Percentiles rank a stretch among this genome's conserved stretches.
Conservation (phyloP, 1,139 yeast genomes). For the Ogataea hybrid region DNA sequence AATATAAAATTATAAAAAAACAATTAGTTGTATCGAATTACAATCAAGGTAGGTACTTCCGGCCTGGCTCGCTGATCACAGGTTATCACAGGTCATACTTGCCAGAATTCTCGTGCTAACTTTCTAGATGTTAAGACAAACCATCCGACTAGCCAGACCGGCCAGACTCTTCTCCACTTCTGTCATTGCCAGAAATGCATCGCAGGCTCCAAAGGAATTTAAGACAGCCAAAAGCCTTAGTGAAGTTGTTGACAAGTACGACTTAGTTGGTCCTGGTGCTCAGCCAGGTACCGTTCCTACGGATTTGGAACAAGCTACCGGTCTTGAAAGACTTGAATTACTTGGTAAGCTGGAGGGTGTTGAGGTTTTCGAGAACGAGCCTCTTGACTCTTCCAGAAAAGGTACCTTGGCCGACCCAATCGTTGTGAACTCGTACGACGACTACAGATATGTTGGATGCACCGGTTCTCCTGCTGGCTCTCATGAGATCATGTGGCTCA, state of each 20-base stretch:
- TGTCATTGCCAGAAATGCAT: constrained; percentile 27
- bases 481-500: constrained; percentile 91
- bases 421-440: constrained; percentile 86
- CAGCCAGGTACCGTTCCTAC: constrained; percentile 80
- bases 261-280: constrained; percentile 92
- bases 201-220: constrained; percentile 32
- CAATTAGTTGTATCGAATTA: constrained; percentile 4
- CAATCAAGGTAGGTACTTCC: constrained; percentile 5
- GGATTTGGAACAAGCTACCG: constrained; percentile 95
- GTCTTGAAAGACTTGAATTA: constrained; percentile 95
- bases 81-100: neutral
- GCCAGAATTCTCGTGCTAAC: constrained; percentile 1
- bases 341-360: constrained; percentile 95
- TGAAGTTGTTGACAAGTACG: constrained; percentile 78
- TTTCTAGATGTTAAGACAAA: constrained; percentile 33
- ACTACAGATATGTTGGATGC: constrained; percentile 95
- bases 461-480: constrained; percentile 94
- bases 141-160: constrained; percentile 32
- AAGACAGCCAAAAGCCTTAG: constrained; percentile 68
- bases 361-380: constrained; percentile 89
- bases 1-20: constrained; percentile 10
- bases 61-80: neutral
- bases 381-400: constrained; percentile 80
- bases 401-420: constrained; percentile 91
- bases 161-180: constrained; percentile 27